Base-by-base conservation (phyloP, 768 basidiomycete species). In the Gelatoporia subvermispora region DNA sequence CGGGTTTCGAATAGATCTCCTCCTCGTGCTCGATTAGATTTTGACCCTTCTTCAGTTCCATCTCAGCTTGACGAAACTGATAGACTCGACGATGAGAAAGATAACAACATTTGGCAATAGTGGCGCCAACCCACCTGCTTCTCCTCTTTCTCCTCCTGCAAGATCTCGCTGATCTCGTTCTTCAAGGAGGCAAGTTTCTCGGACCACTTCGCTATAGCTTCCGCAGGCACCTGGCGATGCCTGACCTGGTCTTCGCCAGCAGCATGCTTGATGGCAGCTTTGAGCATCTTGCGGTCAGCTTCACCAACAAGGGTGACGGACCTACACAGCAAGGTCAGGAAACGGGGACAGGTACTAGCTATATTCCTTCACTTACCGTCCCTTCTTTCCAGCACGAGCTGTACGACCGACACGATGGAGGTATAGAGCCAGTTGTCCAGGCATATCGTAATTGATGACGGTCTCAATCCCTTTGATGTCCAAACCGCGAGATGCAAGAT, bases 361-460 rank as follows among this genome's bases (percentile, higher is more conserved):
- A 22, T 43, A 37, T 25, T 22, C 31, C 20, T 44, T 24, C 31
- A 71, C 85, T 56, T 55, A 92, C 90, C 94, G 81, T 67, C 96
- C 96, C 61, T 85, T 86, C 57, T 78, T 80, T 4, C 96, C 96
- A 3, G 96, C 95, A 62, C 96, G 85, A 23, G 96, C 96, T 42
- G 96, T 99, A 63, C 96, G 80, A 58, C 96, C 96, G 20, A 98
- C 95, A 50, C 96, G 88, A 65, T 99, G 96, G 25, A 97, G 78
- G 68, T 99, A 99, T 59, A 93, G 93, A 8, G 89, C 82, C 28
- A 97, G 72, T 60, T 93, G 88, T 17, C 81, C 78, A 9, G 96
- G 96, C 95, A 98, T 96, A 64, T 99, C 96, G 63, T 94, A 98
- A 67, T 99, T 99, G 65, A 99, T 93, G 53, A 99, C 92, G 2